Conservation (phyloP, 2,329 filamentous ascomycete species). For the Hymenoscyphus infarciens region DNA sequence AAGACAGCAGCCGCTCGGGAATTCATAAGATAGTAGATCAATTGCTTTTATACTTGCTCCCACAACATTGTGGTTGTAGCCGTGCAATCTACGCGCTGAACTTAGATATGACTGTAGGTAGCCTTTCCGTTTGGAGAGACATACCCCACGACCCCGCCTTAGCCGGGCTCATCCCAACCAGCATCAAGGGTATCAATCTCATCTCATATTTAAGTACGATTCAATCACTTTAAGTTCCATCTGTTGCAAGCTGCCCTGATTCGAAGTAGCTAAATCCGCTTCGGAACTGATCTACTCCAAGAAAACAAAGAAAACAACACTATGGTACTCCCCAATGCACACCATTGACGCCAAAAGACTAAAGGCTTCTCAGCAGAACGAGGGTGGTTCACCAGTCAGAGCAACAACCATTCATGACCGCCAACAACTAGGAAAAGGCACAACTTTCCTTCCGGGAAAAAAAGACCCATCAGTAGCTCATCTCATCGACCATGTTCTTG, state of each 20-base stretch:
- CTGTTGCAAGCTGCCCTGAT: not conserved
- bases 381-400: not conserved
- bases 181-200: not conserved
- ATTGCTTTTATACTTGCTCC: too few relatives aligned
- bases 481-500: constrained; percentile 32
- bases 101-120: too few relatives aligned
- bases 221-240: not conserved
- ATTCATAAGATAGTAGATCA: too few relatives aligned
- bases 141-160: too few relatives aligned
- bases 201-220: not conserved
- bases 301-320: not conserved
- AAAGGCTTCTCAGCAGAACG: not conserved
- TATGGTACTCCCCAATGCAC: not conserved
- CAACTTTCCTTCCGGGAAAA: constrained; percentile 31
- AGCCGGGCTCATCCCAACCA: not conserved
- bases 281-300: not conserved
- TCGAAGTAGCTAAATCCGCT: not conserved
- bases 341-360: not conserved
- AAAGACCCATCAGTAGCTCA: constrained; percentile 30
- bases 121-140: too few relatives aligned
- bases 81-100: too few relatives aligned
- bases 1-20: too few relatives aligned
- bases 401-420: constrained; percentile 9
- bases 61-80: too few relatives aligned
- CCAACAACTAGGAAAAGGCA: constrained; percentile 29